Conservation (phyloP, 257 asterid genomes). For the Knoxia roxburghii region DNA sequence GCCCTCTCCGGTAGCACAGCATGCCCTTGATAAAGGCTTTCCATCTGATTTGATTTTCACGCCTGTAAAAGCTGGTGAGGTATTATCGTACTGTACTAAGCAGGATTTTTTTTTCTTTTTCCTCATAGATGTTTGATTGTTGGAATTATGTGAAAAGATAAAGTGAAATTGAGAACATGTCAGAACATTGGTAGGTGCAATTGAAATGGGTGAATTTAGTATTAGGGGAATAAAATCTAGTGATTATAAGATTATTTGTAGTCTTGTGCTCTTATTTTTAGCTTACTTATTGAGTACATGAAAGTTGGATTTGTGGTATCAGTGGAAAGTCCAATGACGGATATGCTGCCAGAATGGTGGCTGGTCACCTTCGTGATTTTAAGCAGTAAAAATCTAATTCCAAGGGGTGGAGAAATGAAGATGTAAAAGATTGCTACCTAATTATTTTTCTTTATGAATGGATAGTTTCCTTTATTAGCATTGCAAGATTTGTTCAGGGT, state of each 20-base stretch:
- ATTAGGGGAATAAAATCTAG: not conserved
- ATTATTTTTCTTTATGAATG: not conserved
- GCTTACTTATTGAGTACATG: not conserved
- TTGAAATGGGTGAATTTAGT: no score
- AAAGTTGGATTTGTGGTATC: not conserved
- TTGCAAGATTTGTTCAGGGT: not conserved
- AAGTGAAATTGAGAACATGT: not conserved
- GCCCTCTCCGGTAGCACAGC: conserved; percentile 93
- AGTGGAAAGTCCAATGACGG: not conserved
- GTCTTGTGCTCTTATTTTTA: not conserved
- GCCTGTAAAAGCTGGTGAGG: conserved; percentile 85
- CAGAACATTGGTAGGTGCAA: not conserved
- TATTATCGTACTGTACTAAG: conserved; percentile 17
- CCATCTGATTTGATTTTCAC: conserved; percentile 72
- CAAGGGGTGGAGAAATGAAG: not conserved
- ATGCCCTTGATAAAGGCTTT: conserved; percentile 73
- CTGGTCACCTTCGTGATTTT: not conserved
- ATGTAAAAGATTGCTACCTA: not conserved
- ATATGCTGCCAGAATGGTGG: not conserved
- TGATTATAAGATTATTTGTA: not conserved
- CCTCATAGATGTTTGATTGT: not conserved
- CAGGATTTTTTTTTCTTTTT: not conserved
- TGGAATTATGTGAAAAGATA: not conserved
- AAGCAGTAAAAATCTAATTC: not conserved
- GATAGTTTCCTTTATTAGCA: not conserved